phyloP scores from a whole-genome alignment of 352 stramenopile species.

The Globisporangium heterothallicum region DNA sequence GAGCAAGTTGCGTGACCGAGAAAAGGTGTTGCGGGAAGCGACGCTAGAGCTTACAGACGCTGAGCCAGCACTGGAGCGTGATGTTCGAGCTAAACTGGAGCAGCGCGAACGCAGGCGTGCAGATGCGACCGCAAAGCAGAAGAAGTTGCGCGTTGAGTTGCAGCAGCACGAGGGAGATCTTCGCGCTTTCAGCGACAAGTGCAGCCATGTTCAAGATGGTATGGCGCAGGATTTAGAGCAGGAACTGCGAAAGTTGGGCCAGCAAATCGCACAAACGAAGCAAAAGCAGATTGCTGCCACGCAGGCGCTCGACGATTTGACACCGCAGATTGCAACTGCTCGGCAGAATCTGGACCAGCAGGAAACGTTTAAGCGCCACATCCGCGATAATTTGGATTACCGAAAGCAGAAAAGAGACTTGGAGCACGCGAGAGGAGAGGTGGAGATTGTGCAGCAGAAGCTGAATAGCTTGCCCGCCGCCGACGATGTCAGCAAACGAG shows the following conservation, averaged over 20 bases:
- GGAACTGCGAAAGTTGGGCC: constrained; percentile 32
- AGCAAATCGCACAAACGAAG: constrained; percentile 38
- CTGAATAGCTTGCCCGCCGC: constrained; percentile 42
- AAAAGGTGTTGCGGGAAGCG: constrained; percentile 50
- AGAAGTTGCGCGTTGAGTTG: constrained; percentile 30
- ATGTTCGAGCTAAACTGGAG: constrained; percentile 34
- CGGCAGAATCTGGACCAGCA: constrained; percentile 36
- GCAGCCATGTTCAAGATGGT: constrained; percentile 30
- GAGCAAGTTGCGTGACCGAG: constrained; percentile 40
- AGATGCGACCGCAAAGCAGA: constrained; percentile 22
- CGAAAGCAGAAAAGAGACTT: constrained; percentile 47
- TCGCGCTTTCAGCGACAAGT: constrained; percentile 35
- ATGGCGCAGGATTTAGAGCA: constrained; percentile 34
- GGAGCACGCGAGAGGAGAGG: constrained; percentile 25
- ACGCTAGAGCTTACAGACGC: constrained; percentile 27
- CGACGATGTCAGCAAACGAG: constrained; percentile 42
- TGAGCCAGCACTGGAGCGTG: constrained; percentile 35
- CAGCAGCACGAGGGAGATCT: constrained; percentile 37
- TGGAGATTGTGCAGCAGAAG: constrained; percentile 37
- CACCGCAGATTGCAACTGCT: constrained; percentile 38
- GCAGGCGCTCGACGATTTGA: constrained; percentile 38
- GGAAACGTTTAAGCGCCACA: constrained; percentile 61
- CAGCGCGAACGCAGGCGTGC: constrained; percentile 33
- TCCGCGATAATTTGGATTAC: constrained; percentile 77
- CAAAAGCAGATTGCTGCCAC: constrained; percentile 31